Conservation (phyloP, 2,329 filamentous ascomycete genomes). For the Talaromyces albobiverticillius region DNA sequence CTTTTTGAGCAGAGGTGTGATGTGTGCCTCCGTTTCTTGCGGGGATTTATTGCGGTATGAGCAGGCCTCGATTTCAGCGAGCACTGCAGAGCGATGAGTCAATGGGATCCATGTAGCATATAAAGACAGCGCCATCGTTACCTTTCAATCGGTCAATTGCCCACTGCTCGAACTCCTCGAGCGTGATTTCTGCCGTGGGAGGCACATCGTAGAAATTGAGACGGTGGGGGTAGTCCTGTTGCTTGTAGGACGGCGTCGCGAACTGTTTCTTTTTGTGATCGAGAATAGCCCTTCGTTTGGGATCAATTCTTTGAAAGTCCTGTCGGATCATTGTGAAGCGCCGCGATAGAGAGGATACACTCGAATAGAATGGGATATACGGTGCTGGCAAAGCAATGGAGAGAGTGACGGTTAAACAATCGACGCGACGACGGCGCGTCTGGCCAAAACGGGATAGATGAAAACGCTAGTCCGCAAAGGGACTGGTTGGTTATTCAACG, state of each 20-base stretch:
- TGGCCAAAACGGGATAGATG: constrained; percentile 13
- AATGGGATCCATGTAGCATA: constrained; percentile 1
- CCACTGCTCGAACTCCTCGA: constrained; percentile 99
- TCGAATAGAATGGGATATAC: background rate
- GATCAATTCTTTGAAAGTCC: constrained; percentile 42
- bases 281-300: constrained; percentile 73
- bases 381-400: background rate
- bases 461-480: background rate
- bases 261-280: constrained; percentile 88
- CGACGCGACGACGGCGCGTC: constrained; percentile 12
- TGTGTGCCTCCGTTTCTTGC: constrained; percentile 78
- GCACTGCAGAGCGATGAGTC: constrained; percentile 25
- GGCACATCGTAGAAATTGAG: constrained; percentile 89
- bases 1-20: constrained; percentile 83
- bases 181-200: constrained; percentile 88
- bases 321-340: constrained; percentile 41
- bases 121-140: constrained; percentile 28
- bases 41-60: constrained; percentile 86
- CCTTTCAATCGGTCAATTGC: constrained; percentile 86
- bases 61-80: constrained; percentile 72
- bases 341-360: background rate
- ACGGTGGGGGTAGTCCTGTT: constrained; percentile 75
- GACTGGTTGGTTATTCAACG: background rate
- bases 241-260: constrained; percentile 70
- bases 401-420: background rate